A percentile compares a stretch with the other conserved stretches of the same genome.
phyloP scores from a whole-genome alignment of 495 filamentous ascomycete species.

The Poronia punctata region DNA sequence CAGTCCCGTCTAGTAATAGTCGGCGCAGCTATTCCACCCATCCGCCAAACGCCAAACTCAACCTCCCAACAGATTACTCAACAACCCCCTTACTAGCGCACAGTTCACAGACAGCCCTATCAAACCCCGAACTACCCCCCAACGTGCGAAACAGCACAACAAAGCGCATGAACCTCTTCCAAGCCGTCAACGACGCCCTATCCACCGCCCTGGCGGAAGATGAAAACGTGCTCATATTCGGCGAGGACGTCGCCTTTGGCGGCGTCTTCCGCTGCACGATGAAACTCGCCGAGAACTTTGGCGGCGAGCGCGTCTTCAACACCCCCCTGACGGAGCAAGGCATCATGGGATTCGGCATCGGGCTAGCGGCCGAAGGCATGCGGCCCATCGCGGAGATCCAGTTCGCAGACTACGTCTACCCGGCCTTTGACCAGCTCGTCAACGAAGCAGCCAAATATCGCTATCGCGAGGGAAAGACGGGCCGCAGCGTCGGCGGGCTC shows the following conservation, averaged over 20 bases:
- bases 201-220: conserved; percentile 74
- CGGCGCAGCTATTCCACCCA: conserved; percentile 38
- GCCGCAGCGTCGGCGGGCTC: conserved; percentile 64
- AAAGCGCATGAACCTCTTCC: conserved; percentile 84
- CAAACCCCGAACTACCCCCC: conserved; percentile 55
- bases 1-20: too few relatives aligned
- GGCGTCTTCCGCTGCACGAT: conserved; percentile 95
- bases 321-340: conserved; percentile 93
- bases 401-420: conserved; percentile 96
- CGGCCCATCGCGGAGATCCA: conserved; percentile 93
- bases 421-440: conserved; percentile 94
- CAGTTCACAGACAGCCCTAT: conserved; percentile 59
- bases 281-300: conserved; percentile 81
- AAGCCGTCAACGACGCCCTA: conserved; percentile 86
- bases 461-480: conserved; percentile 73
- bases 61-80: conserved; percentile 83
- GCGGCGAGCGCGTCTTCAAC: conserved; percentile 88
- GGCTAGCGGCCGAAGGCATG: conserved; percentile 84
- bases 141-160: conserved; percentile 62
- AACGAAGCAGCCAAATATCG: conserved; percentile 94
- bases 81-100: conserved; percentile 76
- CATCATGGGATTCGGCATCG: conserved; percentile 90
- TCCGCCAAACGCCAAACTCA: conserved; percentile 55
- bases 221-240: conserved; percentile 82
- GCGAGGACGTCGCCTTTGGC: conserved; percentile 94